phyloP scores from a whole-genome alignment of 306 rosid genomes.

The Hippophae gyantsensis region DNA sequence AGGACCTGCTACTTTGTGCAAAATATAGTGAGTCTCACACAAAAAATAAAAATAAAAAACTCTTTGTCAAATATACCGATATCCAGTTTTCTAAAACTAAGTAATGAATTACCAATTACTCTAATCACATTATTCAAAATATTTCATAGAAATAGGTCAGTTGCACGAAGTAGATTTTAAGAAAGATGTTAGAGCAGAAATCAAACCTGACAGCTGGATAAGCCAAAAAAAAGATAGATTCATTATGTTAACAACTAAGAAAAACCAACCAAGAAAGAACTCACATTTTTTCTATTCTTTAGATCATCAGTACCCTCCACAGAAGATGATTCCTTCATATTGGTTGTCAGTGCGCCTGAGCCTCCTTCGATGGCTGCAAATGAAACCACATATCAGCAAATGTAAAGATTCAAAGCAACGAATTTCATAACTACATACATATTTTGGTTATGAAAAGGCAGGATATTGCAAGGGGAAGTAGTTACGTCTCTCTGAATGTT shows the following conservation, averaged over 20 bases:
- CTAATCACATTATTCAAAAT: too few relatives aligned
- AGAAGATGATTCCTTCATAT: conserved; percentile 30
- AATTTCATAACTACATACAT: conserved; percentile 1
- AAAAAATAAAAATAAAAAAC: too few relatives aligned
- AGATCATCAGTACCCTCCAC: conserved; percentile 34
- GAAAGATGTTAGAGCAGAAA: too few relatives aligned
- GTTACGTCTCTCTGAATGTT: conserved; percentile 48
- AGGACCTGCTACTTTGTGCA: too few relatives aligned
- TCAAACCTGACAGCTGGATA: too few relatives aligned
- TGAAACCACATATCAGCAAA: conserved; percentile 15
- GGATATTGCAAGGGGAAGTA: conserved; percentile 20
- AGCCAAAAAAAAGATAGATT: not conserved
- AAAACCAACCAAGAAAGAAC: conserved; percentile 20
- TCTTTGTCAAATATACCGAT: too few relatives aligned
- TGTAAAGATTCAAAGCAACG: conserved; percentile 7
- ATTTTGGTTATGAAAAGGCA: conserved; percentile 2
- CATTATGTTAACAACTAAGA: not conserved
- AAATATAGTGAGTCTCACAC: too few relatives aligned
- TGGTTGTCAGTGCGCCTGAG: conserved; percentile 29
- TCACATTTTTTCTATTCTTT: conserved; percentile 60
- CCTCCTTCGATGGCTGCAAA: conserved; percentile 41
- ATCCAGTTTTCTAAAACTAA: too few relatives aligned
- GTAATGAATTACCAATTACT: too few relatives aligned
- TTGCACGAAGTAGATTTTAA: too few relatives aligned
- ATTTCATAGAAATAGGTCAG: too few relatives aligned